These are phyloP conservation scores for Vigna radiata DNA, from an alignment of 306 rosid species.

Conservation along the genomic window DNA sequence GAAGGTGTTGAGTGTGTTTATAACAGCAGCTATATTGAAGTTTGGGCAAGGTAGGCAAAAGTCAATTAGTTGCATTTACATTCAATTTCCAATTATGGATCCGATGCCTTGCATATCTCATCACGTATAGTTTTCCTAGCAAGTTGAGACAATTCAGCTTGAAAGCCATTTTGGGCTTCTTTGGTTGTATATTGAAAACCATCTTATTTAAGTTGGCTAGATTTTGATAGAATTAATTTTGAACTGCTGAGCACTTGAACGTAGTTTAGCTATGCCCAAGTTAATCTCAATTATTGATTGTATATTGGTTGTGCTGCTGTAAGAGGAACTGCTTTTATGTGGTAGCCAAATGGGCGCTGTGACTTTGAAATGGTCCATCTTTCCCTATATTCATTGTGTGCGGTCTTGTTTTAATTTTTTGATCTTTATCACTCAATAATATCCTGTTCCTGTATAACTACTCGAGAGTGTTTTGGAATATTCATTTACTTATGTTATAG, in stretches of 20 bases:
- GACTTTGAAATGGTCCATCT: not conserved
- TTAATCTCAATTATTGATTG: not conserved
- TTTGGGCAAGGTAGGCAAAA: constrained; percentile 82
- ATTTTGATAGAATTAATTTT: not conserved
- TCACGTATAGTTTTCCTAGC: not conserved
- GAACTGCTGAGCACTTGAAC: not conserved
- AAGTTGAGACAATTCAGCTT: not conserved
- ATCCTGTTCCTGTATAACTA: constrained; percentile 26
- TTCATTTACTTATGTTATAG: not conserved
- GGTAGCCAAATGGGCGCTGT: not conserved
- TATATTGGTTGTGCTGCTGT: not conserved
- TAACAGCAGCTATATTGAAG: constrained; percentile 95
- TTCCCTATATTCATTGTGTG: constrained; percentile 3
- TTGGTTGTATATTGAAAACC: not conserved
- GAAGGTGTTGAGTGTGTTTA: constrained; percentile 91
- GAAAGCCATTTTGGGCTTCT: not conserved
- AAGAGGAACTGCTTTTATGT: not conserved
- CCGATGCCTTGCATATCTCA: not conserved
- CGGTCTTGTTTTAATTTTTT: constrained; percentile 10
- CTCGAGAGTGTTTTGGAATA: not conserved
- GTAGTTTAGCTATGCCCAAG: not conserved
- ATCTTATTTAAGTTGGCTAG: not conserved
- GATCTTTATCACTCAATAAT: not conserved
- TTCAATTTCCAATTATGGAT: constrained; percentile 31
- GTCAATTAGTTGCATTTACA: not conserved